Evolutionary conservation across 371 early-diverging fungal species (phyloP).

Genomic region (Thermomucor indicae-seudaticae): DNA sequence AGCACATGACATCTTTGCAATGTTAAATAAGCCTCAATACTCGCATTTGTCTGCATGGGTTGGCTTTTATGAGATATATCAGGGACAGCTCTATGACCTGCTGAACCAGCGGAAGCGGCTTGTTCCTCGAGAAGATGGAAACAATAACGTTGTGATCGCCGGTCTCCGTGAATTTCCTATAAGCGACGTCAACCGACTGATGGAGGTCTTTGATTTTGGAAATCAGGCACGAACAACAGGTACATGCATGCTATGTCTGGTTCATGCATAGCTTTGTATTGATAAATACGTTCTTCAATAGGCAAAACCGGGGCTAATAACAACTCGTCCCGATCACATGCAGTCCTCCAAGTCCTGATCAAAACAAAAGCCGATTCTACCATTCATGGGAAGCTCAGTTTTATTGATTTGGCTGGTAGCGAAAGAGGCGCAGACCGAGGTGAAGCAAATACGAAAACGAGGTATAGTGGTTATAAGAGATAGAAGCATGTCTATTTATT

Average conservation of each 20-base stretch:
- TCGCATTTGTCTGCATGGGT: constrained; percentile 76
- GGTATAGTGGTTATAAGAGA: constrained; percentile 42
- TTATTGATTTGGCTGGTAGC: constrained; percentile 99
- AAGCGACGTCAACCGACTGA: constrained; percentile 67
- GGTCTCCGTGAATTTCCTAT: constrained; percentile 84
- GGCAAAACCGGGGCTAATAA: constrained; percentile 92
- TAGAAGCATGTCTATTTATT: too few relatives aligned
- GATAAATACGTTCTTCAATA: constrained; percentile 4
- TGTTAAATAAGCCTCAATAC: constrained; percentile 66
- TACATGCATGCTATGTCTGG: constrained; percentile 11
- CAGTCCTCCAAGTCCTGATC: constrained; percentile 91
- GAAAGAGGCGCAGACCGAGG: constrained; percentile 99
- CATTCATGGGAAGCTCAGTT: constrained; percentile 84
- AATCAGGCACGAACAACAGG: constrained; percentile 85
- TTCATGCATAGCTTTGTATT: not conserved
- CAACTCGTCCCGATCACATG: constrained; percentile 97
- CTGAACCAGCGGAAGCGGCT: constrained; percentile 82
- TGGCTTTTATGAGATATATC: constrained; percentile 97
- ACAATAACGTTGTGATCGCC: constrained; percentile 86
- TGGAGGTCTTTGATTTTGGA: constrained; percentile 91
- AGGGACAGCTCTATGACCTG: constrained; percentile 93
- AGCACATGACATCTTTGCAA: constrained; percentile 83
- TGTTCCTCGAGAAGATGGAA: constrained; percentile 95
- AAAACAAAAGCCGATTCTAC: constrained; percentile 54
- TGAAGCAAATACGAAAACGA: constrained; percentile 83